These are phyloP conservation scores for Colletotrichum abscissum DNA, from an alignment of 2,329 filamentous ascomycete species.

Conservation along the genomic window DNA sequence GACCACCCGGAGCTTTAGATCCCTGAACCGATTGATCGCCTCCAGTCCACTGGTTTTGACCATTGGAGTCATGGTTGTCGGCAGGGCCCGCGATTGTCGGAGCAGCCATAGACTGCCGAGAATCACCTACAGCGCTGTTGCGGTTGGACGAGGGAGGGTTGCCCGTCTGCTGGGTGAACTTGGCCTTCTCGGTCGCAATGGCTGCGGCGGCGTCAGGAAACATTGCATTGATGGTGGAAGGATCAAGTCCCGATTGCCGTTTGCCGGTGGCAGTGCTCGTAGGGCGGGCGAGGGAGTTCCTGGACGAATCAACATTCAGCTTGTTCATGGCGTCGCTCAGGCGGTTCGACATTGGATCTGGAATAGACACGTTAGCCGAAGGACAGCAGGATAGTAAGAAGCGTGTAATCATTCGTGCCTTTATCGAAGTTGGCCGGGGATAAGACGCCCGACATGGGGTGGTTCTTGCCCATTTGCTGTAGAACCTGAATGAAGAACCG, in stretches of 20 bases:
- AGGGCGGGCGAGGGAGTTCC: constrained; percentile 87
- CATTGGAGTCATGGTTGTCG: constrained; percentile 69
- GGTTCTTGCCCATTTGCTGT: constrained; percentile 98
- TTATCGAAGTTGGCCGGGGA: constrained; percentile 98
- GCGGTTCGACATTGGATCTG: constrained; percentile 97
- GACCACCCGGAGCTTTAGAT: constrained; percentile 82
- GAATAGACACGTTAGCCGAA: constrained; percentile 37
- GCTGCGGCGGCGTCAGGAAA: constrained; percentile 98
- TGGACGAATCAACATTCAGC: constrained; percentile 85
- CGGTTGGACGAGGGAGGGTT: constrained; percentile 91
- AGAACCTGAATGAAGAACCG: constrained; percentile 99
- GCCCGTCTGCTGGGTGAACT: constrained; percentile 95
- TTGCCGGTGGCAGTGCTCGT: constrained; percentile 83
- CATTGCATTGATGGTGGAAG: constrained; percentile 97
- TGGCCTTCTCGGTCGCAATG: constrained; percentile 98
- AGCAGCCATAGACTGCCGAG: constrained; percentile 78
- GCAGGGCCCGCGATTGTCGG: constrained; percentile 79
- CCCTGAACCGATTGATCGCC: constrained; percentile 59
- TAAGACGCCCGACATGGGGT: constrained; percentile 95
- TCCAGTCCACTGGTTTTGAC: constrained; percentile 78
- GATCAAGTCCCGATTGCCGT: constrained; percentile 93
- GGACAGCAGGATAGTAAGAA: not conserved
- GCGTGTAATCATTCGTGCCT: constrained; percentile 64
- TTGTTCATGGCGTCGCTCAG: constrained; percentile 97
- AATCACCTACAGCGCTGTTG: constrained; percentile 85